These are phyloP conservation scores for Xanthoceras sorbifolium DNA, from an alignment of 345 rosid genomes.

Conservation along the genomic window DNA sequence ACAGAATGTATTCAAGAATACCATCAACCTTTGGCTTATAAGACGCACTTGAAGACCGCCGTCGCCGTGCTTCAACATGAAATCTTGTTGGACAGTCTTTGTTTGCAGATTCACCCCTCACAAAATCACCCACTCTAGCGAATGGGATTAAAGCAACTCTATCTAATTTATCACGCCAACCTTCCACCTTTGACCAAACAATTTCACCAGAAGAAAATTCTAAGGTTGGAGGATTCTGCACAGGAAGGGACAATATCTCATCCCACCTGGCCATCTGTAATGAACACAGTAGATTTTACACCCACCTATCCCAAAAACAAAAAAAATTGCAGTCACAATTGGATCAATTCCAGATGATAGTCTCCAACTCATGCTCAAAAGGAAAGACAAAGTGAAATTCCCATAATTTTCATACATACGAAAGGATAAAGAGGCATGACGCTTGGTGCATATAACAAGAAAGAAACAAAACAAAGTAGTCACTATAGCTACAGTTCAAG, in stretches of 20 bases:
- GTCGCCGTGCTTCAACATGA: constrained; percentile 93
- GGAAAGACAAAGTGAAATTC: neutral
- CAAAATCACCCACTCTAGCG: constrained; percentile 92
- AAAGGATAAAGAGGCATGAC: neutral
- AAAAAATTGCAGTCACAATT: neutral
- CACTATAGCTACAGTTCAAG: neutral
- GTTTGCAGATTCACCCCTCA: constrained; percentile 81
- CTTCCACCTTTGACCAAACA: constrained; percentile 96
- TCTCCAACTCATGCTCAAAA: neutral
- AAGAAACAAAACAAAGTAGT: neutral
- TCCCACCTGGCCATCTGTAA: constrained; percentile 98
- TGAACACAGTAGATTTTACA: neutral
- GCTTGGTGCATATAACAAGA: neutral
- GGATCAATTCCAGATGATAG: neutral
- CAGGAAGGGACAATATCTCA: constrained; percentile 84
- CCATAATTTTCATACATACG: neutral
- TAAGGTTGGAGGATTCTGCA: constrained; percentile 75
- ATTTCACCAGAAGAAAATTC: constrained; percentile 79
- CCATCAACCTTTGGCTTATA: constrained; percentile 95
- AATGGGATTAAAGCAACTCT: constrained; percentile 88
- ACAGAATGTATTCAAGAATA: constrained; percentile 91
- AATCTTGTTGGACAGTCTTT: constrained; percentile 90
- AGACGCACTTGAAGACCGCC: constrained; percentile 48
- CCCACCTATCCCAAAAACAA: neutral
- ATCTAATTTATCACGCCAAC: constrained; percentile 90